Base-by-base conservation (phyloP, 345 rosid species). In the Citrus maxima region DNA sequence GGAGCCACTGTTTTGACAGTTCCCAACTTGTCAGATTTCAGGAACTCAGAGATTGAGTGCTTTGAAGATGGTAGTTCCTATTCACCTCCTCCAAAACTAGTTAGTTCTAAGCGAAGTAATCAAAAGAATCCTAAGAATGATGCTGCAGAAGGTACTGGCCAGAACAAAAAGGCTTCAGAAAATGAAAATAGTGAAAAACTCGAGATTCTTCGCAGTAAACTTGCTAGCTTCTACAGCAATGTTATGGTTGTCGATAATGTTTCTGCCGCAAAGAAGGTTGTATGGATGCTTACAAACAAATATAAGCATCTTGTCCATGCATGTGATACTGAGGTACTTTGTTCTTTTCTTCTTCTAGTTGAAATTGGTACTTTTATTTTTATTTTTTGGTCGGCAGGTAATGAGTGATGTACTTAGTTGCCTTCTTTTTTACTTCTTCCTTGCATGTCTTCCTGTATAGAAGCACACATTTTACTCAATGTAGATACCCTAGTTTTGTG, bases 241-340 rank as follows among this genome's bases (percentile, higher is more conserved):
- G 89, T 95, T 82, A 81, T 91, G 60, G 83, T 93, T 80, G 95
- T 95, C 73, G 89, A 93, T 79, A 85, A 82, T 82, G 84, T 91
- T 54, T 49, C 84, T 30, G 61, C 80, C 80, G 99, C 99, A 0
- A 86, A 85, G 77, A 76, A 83, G 76, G 84, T 86, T 9, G 95
- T 90, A 34, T 72, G 77, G 58, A 89, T 82, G 88, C 97, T 93
- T 67, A 85, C 87, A 68, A 79, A 85, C 74, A 77, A 88, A 67
- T 93, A 89, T 79, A 86, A 81, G 81, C 86, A 88, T 87, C 87
- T 82, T 77, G 85, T 93, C 25, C 97, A 95, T 87, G 87, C 98
- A 64, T 95, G 99, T 78, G 99, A 95, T 86, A 93, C 98, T 32
- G 98, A 95, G 98, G 98, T 92, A 49, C 14, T 10, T 42, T 42